phyloP scores from a whole-genome alignment of 164 flowering plant species.

The Sextonia rubra region DNA sequence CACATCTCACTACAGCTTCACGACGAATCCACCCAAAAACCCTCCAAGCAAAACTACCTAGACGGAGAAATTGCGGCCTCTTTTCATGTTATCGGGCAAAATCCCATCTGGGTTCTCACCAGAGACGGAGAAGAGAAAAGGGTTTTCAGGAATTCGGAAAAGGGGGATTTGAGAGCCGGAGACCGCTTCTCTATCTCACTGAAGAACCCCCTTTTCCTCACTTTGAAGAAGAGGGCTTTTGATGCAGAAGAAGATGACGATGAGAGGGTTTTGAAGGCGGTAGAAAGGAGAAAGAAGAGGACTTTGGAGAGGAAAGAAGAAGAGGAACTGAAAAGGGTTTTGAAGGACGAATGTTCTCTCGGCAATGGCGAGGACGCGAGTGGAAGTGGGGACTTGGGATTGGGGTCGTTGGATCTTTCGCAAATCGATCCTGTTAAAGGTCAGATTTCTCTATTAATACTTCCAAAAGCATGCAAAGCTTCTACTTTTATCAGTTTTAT shows the following conservation, averaged over 20 bases:
- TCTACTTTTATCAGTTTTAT: too few relatives aligned
- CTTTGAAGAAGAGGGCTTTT: conserved; percentile 25
- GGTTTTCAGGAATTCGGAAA: conserved; percentile 45
- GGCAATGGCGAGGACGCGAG: conserved; percentile 1
- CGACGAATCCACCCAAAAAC: not conserved
- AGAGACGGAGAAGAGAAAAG: conserved; percentile 20
- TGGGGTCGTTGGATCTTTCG: conserved; percentile 37
- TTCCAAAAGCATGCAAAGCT: too few relatives aligned
- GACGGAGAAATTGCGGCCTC: conserved; percentile 30
- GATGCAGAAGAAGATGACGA: conserved; percentile 8
- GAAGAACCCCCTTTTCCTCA: conserved; percentile 49
- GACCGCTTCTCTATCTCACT: conserved; percentile 61
- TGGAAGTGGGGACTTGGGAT: conserved; percentile 16
- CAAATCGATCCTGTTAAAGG: conserved; percentile 73
- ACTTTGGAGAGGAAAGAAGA: conserved; percentile 7
- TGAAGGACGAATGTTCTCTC: conserved; percentile 1
- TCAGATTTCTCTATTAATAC: conserved; percentile 15
- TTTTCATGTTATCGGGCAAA: conserved; percentile 64
- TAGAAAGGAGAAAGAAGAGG: conserved; percentile 14
- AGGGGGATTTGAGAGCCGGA: conserved; percentile 45
- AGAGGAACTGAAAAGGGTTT: not conserved
- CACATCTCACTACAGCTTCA: conserved; percentile 40
- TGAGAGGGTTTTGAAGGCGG: conserved; percentile 16
- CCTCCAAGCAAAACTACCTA: not conserved
- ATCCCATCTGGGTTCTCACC: conserved; percentile 68